Evolutionary conservation across 768 basidiomycete species (phyloP).

Genomic region (Trametes villosa): DNA sequence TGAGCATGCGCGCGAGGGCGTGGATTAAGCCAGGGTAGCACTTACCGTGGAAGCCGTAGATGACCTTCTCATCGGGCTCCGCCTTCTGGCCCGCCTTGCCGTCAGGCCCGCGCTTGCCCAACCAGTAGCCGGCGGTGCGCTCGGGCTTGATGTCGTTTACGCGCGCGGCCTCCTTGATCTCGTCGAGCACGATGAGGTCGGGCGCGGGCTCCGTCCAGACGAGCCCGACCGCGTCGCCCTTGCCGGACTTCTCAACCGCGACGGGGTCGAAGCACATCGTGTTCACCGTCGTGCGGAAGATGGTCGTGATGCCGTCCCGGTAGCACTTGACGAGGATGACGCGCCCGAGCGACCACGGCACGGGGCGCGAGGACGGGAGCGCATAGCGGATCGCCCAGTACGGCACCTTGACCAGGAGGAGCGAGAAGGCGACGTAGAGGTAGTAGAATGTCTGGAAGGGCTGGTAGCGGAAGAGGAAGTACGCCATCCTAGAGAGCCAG

Average conservation of each 20-base stretch:
- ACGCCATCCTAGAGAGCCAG: not conserved
- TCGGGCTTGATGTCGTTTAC: constrained; percentile 28
- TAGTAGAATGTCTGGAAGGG: constrained; percentile 1
- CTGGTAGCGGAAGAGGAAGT: constrained; percentile 4
- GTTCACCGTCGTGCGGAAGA: constrained; percentile 17
- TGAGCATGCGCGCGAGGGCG: not conserved
- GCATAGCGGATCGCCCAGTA: constrained; percentile 9
- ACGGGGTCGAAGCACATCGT: constrained; percentile 10
- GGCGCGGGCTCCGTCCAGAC: constrained; percentile 30
- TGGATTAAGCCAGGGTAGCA: not conserved
- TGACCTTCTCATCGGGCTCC: constrained; percentile 38
- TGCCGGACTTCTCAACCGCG: constrained; percentile 12
- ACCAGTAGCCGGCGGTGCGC: constrained; percentile 32
- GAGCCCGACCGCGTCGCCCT: constrained; percentile 16
- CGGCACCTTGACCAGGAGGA: constrained; percentile 9
- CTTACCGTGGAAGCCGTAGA: constrained; percentile 37
- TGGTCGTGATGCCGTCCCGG: constrained; percentile 9
- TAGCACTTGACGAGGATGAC: constrained; percentile 21
- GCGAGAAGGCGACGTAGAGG: not conserved
- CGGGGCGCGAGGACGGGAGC: constrained; percentile 1
- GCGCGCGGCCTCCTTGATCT: constrained; percentile 32
- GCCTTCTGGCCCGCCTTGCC: constrained; percentile 28
- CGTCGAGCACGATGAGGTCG: constrained; percentile 28
- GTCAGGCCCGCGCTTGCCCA: constrained; percentile 18
- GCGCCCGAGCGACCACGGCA: constrained; percentile 20